Percentiles rank a stretch among this genome's conserved stretches.
Conservation (phyloP, 345 rosid genomes). For the Murraya koenigii region DNA sequence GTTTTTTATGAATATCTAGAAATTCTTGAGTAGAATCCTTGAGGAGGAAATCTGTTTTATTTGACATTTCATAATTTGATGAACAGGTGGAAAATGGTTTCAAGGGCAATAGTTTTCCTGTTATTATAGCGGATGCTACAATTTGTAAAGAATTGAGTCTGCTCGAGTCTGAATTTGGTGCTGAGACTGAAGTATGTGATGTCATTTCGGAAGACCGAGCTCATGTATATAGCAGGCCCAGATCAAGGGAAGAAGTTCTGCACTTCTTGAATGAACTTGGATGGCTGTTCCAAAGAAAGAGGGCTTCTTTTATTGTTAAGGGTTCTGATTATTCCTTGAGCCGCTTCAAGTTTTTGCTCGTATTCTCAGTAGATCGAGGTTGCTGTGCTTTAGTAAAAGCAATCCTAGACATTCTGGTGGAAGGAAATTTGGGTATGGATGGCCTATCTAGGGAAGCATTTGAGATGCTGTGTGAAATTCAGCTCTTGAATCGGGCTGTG, state of each 20-base stretch:
- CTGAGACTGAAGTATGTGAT: slow-evolving; percentile 30
- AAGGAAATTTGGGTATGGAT: slow-evolving; percentile 38
- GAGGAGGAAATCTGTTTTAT: not conserved
- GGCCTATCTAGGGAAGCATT: slow-evolving; percentile 46
- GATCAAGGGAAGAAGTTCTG: slow-evolving; percentile 61
- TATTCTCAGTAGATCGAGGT: slow-evolving; percentile 76
- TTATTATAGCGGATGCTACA: slow-evolving; percentile 73
- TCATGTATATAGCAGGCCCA: slow-evolving; percentile 37
- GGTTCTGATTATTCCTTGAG: slow-evolving; percentile 42
- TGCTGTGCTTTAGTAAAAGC: slow-evolving; percentile 58
- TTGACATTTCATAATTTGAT: slow-evolving; percentile 16
- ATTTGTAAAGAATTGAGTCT: slow-evolving; percentile 77
- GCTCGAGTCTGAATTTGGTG: slow-evolving; percentile 67
- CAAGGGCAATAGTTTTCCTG: slow-evolving; percentile 77
- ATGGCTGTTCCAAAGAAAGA: slow-evolving; percentile 80
- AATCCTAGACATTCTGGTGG: slow-evolving; percentile 61
- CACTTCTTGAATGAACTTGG: slow-evolving; percentile 92
- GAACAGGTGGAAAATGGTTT: slow-evolving; percentile 86
- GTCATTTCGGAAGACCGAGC: slow-evolving; percentile 42
- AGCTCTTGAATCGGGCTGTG: slow-evolving; percentile 72
- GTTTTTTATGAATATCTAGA: not conserved
- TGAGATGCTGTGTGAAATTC: slow-evolving; percentile 60
- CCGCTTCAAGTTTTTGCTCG: slow-evolving; percentile 70
- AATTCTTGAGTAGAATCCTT: not conserved
- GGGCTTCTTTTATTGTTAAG: slow-evolving; percentile 25